A percentile compares a stretch with the other conserved stretches of the same genome.
These are phyloP conservation scores for Quercus phellos DNA, from an alignment of 331 rosid genomes.

Conservation along the genomic window DNA sequence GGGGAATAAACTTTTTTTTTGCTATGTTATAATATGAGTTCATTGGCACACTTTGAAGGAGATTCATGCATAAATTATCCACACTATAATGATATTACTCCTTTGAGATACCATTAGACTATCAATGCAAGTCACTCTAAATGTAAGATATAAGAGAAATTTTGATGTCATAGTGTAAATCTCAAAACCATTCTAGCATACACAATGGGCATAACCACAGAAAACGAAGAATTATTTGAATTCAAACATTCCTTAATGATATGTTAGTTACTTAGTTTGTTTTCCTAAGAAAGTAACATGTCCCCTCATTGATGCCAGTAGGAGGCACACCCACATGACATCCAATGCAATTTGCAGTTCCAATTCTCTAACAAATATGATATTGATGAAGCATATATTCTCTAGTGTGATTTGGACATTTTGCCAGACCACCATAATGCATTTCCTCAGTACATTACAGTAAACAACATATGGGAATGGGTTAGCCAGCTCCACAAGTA, in stretches of 20 bases:
- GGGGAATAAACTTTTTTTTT: neutral
- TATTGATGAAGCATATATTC: neutral
- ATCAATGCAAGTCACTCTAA: neutral
- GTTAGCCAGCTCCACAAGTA: neutral
- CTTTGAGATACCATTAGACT: neutral
- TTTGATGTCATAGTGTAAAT: neutral
- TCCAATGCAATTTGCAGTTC: neutral
- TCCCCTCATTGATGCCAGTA: neutral
- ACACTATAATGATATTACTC: neutral
- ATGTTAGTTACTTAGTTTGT: neutral
- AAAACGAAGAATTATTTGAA: neutral
- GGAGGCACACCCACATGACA: neutral
- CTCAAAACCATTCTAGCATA: neutral
- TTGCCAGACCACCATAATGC: neutral
- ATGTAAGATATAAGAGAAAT: neutral
- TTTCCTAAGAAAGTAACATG: neutral
- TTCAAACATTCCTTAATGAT: neutral
- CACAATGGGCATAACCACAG: neutral
- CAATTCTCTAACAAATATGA: neutral
- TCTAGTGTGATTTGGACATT: neutral
- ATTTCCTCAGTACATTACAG: neutral
- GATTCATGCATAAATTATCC: too few species aligned
- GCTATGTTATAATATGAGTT: neutral
- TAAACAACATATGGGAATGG: neutral
- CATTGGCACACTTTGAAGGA: neutral